These are phyloP conservation scores for Rossbeevera mucosa DNA, from an alignment of 768 basidiomycete species.

Conservation along the genomic window DNA sequence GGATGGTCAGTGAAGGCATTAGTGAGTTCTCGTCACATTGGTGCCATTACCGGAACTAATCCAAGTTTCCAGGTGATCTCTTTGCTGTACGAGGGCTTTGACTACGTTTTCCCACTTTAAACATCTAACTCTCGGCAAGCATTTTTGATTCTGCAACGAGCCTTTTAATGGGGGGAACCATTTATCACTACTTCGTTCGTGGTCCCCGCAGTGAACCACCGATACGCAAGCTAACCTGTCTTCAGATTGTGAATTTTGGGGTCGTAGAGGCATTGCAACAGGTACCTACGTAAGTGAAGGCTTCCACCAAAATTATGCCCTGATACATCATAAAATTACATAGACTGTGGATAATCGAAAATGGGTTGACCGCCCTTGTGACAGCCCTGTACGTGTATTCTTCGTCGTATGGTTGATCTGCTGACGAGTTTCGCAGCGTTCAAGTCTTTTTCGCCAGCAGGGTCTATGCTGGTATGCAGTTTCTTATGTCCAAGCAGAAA, in stretches of 20 bases:
- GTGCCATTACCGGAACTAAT: neutral
- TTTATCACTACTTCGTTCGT: constrained; percentile 20
- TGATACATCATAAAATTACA: neutral
- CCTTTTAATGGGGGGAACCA: constrained; percentile 14
- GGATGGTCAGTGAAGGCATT: constrained; percentile 11
- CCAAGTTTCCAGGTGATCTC: constrained; percentile 6
- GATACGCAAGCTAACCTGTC: neutral
- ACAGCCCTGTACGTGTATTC: constrained; percentile 11
- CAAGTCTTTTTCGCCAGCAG: constrained; percentile 13
- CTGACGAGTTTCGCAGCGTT: constrained; percentile 7
- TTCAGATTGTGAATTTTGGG: constrained; percentile 14
- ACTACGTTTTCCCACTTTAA: neutral
- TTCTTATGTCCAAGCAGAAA: neutral
- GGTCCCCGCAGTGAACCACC: neutral
- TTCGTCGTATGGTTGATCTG: neutral
- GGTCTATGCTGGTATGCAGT: constrained; percentile 6
- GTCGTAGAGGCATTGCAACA: constrained; percentile 1
- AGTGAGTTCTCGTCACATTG: constrained; percentile 3
- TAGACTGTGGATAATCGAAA: constrained; percentile 18
- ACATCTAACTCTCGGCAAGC: constrained; percentile 5
- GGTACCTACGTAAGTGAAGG: constrained; percentile 8
- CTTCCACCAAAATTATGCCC: neutral
- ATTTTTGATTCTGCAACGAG: constrained; percentile 16
- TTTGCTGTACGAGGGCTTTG: constrained; percentile 10
- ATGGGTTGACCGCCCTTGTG: constrained; percentile 11